Conservation (phyloP, 768 basidiomycete species). For the Myochromella boudieri region DNA sequence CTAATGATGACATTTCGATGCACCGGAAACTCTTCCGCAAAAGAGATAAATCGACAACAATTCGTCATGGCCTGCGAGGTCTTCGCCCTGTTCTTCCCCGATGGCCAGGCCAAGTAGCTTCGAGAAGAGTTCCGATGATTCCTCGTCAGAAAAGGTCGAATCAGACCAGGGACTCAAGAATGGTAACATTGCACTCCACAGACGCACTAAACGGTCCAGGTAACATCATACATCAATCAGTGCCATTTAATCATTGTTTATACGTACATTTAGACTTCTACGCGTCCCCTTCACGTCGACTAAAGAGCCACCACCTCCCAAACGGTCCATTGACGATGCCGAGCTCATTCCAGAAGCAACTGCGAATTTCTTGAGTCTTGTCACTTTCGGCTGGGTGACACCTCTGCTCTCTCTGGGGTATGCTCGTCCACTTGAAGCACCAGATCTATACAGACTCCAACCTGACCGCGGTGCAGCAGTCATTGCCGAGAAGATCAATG, state of each 20-base stretch:
- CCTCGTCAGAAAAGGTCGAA: slow-evolving; percentile 7
- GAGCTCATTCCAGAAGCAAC: slow-evolving; percentile 62
- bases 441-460: slow-evolving; percentile 80
- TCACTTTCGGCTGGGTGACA: slow-evolving; percentile 79
- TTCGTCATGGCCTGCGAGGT: too few relatives aligned
- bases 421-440: slow-evolving; percentile 73
- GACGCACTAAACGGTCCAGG: slow-evolving; percentile 13
- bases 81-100: slow-evolving; percentile 1
- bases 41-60: too few relatives aligned
- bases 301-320: slow-evolving; percentile 43
- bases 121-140: background rate
- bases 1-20: too few relatives aligned
- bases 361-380: slow-evolving; percentile 55
- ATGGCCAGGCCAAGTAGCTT: slow-evolving; percentile 6
- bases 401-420: slow-evolving; percentile 74
- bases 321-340: slow-evolving; percentile 58
- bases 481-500: slow-evolving; percentile 62
- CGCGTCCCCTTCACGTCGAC: slow-evolving; percentile 41
- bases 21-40: too few relatives aligned
- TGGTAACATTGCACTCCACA: background rate
- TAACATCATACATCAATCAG: slow-evolving; percentile 3
- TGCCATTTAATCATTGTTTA: background rate
- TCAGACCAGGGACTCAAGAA: background rate
- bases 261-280: slow-evolving; percentile 19
- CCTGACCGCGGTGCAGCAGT: slow-evolving; percentile 55